Conservation (phyloP, 805 yeast genomes). For the Kodamaea lidongshanica region DNA sequence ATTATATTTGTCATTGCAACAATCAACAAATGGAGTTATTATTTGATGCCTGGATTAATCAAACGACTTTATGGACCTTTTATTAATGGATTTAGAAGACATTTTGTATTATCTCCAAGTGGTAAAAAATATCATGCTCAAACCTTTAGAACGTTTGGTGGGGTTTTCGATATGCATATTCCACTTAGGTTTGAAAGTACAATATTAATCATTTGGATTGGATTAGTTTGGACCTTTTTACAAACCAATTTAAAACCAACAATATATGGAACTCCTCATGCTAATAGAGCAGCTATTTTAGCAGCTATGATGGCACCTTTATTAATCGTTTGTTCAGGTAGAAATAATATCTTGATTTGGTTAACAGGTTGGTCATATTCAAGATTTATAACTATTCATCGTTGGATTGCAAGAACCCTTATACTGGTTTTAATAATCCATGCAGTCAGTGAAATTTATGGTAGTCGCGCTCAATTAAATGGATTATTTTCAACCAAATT, state of each 20-base stretch:
- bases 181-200: constrained; percentile 26
- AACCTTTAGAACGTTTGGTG: constrained; percentile 3
- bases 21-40: constrained; percentile 18
- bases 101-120: constrained; percentile 16
- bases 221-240: constrained; percentile 35
- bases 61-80: constrained; percentile 13
- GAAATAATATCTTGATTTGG: constrained; percentile 18
- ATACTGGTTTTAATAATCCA: constrained; percentile 50
- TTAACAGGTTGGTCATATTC: constrained; percentile 34
- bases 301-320: constrained; percentile 51
- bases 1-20: constrained; percentile 30
- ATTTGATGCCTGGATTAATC: constrained; percentile 17
- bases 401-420: constrained; percentile 54
- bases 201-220: constrained; percentile 16
- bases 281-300: constrained; percentile 50
- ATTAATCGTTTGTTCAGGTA: constrained; percentile 56
- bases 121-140: constrained; percentile 10
- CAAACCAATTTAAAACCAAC: too few species aligned
- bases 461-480: too few species aligned
- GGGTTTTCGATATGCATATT: constrained; percentile 10
- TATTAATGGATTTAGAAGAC: constrained; percentile 15
- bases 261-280: too few species aligned
- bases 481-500: too few species aligned
- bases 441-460: too few species aligned
- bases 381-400: constrained; percentile 67